phyloP scores from a whole-genome alignment of 108 stramenopile species.

The Mayamaea pseudoterrestris region DNA sequence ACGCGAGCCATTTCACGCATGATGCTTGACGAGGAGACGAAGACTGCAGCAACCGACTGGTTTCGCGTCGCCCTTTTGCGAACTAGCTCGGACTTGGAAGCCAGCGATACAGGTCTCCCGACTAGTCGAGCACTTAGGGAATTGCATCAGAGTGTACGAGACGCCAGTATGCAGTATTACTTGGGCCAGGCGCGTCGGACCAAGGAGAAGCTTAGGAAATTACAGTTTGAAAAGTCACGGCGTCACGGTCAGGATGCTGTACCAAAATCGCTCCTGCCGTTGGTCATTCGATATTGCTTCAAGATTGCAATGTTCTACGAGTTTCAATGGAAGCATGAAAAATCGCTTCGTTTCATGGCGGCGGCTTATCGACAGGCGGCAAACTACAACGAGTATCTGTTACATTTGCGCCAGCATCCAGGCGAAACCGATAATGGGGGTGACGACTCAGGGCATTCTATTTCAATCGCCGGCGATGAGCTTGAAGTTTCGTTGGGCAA shows the following conservation, averaged over 20 bases:
- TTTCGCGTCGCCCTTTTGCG: constrained; percentile 13
- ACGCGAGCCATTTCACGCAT: constrained; percentile 3
- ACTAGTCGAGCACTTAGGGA: constrained; percentile 14
- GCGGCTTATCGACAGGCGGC: constrained; percentile 36
- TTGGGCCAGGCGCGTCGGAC: constrained; percentile 16
- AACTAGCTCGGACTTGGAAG: constrained; percentile 7
- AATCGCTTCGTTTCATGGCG: constrained; percentile 28
- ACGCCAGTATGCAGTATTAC: constrained; percentile 33
- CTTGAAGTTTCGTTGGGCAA: constrained; percentile 24
- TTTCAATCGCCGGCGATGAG: too few species aligned
- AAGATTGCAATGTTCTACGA: constrained; percentile 56
- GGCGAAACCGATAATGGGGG: constrained; percentile 1
- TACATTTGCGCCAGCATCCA: too few species aligned
- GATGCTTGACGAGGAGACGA: background rate
- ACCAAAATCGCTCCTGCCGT: constrained; percentile 20
- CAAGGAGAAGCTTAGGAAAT: constrained; percentile 33
- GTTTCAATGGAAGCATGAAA: constrained; percentile 37
- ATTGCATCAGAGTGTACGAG: constrained; percentile 20
- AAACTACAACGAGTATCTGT: constrained; percentile 29
- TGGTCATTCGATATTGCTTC: constrained; percentile 48
- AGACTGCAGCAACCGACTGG: too few species aligned
- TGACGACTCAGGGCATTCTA: too few species aligned
- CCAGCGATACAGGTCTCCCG: constrained; percentile 1
- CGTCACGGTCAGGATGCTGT: background rate
- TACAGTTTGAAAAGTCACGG: background rate